Conservation (phyloP, 1,284 basidiomycete genomes). For the Coniophora puteana region DNA sequence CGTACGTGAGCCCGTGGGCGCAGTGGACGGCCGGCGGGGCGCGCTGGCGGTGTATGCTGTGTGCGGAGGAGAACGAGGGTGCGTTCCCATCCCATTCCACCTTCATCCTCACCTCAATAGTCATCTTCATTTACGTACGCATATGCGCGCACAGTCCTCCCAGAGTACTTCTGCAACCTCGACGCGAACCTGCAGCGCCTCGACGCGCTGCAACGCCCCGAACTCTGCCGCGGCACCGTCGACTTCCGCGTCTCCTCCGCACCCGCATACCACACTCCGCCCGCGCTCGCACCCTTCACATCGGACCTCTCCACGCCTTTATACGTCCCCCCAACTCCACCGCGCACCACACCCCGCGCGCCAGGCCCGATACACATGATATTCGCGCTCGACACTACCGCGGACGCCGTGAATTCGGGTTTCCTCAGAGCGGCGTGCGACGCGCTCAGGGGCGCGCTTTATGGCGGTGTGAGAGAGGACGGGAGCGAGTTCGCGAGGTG, state of each 20-base stretch:
- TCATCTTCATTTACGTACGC: conserved; percentile 2
- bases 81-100: conserved; percentile 14
- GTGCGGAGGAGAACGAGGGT: conserved; percentile 82
- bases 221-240: conserved; percentile 88
- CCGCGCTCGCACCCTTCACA: conserved; percentile 53
- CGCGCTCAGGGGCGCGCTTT: conserved; percentile 66
- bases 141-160: conserved; percentile 50
- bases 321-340: conserved; percentile 46
- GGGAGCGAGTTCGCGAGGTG: conserved; percentile 40
- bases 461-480: conserved; percentile 49
- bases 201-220: conserved; percentile 82
- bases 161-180: conserved; percentile 86
- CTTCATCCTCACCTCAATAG: not conserved
- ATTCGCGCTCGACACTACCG: conserved; percentile 89
- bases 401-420: conserved; percentile 68
- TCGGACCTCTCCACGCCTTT: conserved; percentile 44
- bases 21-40: conserved; percentile 83
- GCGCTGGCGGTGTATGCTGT: conserved; percentile 93
- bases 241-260: conserved; percentile 81
- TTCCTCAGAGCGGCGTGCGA: conserved; percentile 72
- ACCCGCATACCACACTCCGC: conserved; percentile 88
- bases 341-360: conserved; percentile 43
- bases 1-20: conserved; percentile 96
- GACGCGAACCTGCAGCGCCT: conserved; percentile 79
- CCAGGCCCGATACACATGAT: conserved; percentile 77